Percentiles rank a stretch among this genome's conserved stretches.
Conservation (phyloP, 805 yeast genomes). For the Ogataea sp. region DNA sequence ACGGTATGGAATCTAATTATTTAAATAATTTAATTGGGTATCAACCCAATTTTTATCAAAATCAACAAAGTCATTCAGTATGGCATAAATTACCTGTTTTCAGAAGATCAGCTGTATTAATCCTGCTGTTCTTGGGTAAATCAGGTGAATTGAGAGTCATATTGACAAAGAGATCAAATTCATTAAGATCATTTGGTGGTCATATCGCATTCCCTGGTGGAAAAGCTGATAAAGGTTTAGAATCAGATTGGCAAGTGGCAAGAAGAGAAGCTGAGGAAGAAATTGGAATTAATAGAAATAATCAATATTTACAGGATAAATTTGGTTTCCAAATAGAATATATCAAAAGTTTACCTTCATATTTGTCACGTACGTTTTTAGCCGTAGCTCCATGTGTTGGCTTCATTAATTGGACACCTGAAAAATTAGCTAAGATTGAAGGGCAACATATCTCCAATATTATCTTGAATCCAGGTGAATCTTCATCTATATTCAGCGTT, state of each 20-base stretch:
- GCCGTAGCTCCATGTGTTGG: slow-evolving; percentile 81
- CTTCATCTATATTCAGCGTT: slow-evolving; percentile 60
- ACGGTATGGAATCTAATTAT: slow-evolving; percentile 26
- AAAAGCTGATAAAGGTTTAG: slow-evolving; percentile 64
- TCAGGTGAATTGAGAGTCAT: slow-evolving; percentile 71
- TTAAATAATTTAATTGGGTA: slow-evolving; percentile 27
- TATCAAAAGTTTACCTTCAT: slow-evolving; percentile 63
- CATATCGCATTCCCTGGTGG: slow-evolving; percentile 95
- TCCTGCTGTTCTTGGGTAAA: slow-evolving; percentile 65
- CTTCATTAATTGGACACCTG: slow-evolving; percentile 38
- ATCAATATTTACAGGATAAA: slow-evolving; percentile 31
- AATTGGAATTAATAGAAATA: slow-evolving; percentile 57
- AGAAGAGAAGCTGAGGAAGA: slow-evolving; percentile 85
- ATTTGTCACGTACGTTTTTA: slow-evolving; percentile 70
- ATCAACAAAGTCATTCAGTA: slow-evolving; percentile 26
- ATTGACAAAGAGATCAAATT: slow-evolving; percentile 68
- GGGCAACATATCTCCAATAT: slow-evolving; percentile 26
- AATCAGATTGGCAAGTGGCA: slow-evolving; percentile 64
- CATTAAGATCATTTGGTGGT: slow-evolving; percentile 71
- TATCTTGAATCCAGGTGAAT: slow-evolving; percentile 67
- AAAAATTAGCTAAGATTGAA: slow-evolving; percentile 16
- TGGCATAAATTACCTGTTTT: slow-evolving; percentile 61
- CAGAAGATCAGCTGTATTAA: slow-evolving; percentile 74
- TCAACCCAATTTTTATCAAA: slow-evolving; percentile 26
- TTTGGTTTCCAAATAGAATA: slow-evolving; percentile 55